A percentile compares a stretch with the other conserved stretches of the same genome.
Evolutionary conservation across 345 rosid species (phyloP).

Genomic region (Trapa bicornis): DNA sequence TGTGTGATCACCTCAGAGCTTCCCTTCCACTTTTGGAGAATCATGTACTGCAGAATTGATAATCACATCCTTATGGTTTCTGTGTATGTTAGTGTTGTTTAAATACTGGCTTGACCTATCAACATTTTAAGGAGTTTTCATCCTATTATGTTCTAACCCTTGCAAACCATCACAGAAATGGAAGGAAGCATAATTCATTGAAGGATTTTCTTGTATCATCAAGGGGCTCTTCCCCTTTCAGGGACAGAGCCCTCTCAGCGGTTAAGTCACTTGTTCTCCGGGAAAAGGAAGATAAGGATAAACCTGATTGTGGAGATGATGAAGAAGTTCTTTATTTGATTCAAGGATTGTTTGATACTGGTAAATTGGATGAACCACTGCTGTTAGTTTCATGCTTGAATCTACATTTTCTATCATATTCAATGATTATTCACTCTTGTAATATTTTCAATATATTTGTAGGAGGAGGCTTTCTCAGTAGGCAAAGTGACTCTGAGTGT

Average conservation of each 20-base stretch:
- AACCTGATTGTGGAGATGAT: constrained; percentile 49
- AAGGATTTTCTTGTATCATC: constrained; percentile 67
- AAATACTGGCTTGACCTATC: not conserved
- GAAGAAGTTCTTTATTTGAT: constrained; percentile 50
- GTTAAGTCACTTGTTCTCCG: constrained; percentile 84
- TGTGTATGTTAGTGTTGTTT: not conserved
- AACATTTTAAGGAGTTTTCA: not conserved
- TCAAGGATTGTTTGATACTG: constrained; percentile 45
- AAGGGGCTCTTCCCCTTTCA: constrained; percentile 68
- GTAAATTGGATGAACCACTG: constrained; percentile 28
- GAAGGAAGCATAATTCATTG: constrained; percentile 54
- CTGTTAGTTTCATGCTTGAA: not conserved
- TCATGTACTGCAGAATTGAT: not conserved
- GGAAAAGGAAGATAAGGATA: constrained; percentile 66
- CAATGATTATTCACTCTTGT: constrained; percentile 49
- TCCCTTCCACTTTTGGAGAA: not conserved
- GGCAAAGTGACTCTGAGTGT: constrained; percentile 41
- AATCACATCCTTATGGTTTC: not conserved
- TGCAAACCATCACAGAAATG: constrained; percentile 35
- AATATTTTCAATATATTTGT: constrained; percentile 65
- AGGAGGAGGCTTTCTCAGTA: constrained; percentile 71
- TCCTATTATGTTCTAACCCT: not conserved
- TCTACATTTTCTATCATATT: constrained; percentile 17
- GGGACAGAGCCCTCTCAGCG: constrained; percentile 75
- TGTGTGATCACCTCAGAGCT: not conserved